Evolutionary conservation across 352 stramenopile species (phyloP).

Genomic region (Globisporangium canariense): DNA sequence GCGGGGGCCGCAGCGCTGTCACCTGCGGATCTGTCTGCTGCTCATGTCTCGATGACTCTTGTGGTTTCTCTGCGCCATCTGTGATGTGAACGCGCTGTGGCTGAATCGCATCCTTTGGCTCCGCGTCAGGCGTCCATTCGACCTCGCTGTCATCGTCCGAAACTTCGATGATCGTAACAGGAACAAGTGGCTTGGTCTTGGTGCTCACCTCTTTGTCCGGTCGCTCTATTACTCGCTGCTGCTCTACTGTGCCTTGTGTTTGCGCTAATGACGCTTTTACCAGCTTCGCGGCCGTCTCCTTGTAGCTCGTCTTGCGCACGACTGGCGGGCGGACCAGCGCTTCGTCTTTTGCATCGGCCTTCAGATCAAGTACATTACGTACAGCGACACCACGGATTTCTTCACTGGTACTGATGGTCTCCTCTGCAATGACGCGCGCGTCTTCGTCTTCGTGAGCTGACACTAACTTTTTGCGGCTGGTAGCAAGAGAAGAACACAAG

Average conservation of each 20-base stretch:
- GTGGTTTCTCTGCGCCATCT: too few species aligned
- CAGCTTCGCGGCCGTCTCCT: background rate
- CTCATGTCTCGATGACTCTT: too few species aligned
- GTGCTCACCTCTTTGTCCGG: background rate
- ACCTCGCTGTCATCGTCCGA: background rate
- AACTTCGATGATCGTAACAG: background rate
- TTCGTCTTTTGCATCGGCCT: background rate
- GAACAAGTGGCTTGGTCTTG: background rate
- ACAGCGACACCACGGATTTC: background rate
- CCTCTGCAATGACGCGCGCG: too few species aligned
- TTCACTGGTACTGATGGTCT: background rate
- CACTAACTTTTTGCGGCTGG: background rate
- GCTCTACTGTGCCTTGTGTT: background rate
- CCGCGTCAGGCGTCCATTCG: background rate
- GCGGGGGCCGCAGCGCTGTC: too few species aligned
- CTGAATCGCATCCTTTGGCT: background rate
- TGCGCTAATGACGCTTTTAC: background rate
- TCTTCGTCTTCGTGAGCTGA: background rate
- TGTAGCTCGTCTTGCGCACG: background rate
- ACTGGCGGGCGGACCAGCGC: background rate
- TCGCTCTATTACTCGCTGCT: background rate
- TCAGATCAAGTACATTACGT: background rate
- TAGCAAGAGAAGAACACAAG: background rate
- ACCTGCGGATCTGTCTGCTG: too few species aligned
- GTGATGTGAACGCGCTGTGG: background rate